Evolutionary conservation across 1,139 yeast species (phyloP), one percentile per base, ranked within the genome.

Genomic region (Geotrichum australiense): DNA sequence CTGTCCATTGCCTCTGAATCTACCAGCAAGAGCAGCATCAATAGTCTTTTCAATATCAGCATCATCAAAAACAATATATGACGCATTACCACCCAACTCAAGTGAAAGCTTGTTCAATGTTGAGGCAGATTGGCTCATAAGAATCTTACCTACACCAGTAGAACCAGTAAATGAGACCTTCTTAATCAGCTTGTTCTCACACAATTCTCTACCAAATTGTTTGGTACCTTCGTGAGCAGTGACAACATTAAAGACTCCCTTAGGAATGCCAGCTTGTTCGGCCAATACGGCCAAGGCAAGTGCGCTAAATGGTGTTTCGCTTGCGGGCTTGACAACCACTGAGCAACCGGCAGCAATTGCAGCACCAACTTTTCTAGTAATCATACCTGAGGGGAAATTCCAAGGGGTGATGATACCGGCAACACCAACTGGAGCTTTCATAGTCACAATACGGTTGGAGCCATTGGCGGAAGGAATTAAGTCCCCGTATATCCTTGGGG

Each of bases 311-410:
- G 97, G 97, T 6, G 97, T 89, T 58, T 84, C 94, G 3, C 79
- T 68, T 29, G 94, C 96, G 2, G 97, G 96, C 63, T 87, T 89
- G 47, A 89, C 70, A 10, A 89, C 89, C 2, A 85, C 70, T 1
- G 97, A 81, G 63, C 96, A 89, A 1, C 97, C 97, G 7, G 93
- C 89, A 14, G 96, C 96, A 16, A 86, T 56, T 1, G 95, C 95
- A 22, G 96, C 95, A 22, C 86, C 96, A 39, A 83, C 73, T 62
- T 89, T 89, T 53, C 97, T 73, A 1, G 96, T 77, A 48, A 89
- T 84, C 97, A 89, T 89, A 4, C 96, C 94, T 41, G 81, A 70
- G 14, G 97, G 97, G 66, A 89, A 89, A 63, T 89, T 89, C 96
- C 96, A 89, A 15, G 97, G 97, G 3, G 96, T 85, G 53, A 89